These are phyloP conservation scores for Verticillium nonalfalfae DNA, from an alignment of 2,329 filamentous ascomycete species.

Conservation along the genomic window DNA sequence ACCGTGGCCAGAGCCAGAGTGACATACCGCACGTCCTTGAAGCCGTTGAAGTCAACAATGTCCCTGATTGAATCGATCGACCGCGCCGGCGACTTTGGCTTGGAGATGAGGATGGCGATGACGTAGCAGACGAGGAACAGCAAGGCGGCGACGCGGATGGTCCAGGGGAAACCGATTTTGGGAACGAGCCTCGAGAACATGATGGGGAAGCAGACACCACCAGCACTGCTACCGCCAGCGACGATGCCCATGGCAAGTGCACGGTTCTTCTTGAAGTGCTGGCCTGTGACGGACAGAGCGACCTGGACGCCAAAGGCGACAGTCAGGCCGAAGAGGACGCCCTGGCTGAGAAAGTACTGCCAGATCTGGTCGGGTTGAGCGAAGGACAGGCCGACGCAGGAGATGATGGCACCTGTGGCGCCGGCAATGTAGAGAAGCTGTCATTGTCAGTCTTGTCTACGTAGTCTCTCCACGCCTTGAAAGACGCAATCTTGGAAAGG, in stretches of 20 bases:
- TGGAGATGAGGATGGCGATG: constrained; percentile 24
- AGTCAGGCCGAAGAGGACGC: constrained; percentile 14
- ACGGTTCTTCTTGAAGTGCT: constrained; percentile 28
- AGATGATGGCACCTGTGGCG: constrained; percentile 4
- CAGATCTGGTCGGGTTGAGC: constrained; percentile 17
- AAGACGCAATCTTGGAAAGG: neutral
- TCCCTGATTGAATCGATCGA: constrained; percentile 2
- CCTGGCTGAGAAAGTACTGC: constrained; percentile 31
- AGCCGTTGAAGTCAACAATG: constrained; percentile 5
- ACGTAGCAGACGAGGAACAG: constrained; percentile 29
- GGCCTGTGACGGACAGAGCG: constrained; percentile 13
- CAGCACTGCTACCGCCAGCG: constrained; percentile 11
- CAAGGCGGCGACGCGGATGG: constrained; percentile 35
- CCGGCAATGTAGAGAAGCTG: constrained; percentile 6
- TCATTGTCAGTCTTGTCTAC: neutral
- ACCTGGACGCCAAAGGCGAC: constrained; percentile 7
- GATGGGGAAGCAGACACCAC: constrained; percentile 14
- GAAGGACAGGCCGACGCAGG: constrained; percentile 7
- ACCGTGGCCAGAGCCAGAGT: constrained; percentile 4
- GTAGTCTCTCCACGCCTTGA: too few species aligned
- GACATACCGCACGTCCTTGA: constrained; percentile 4
- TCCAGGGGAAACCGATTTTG: constrained; percentile 49
- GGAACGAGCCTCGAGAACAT: constrained; percentile 33
- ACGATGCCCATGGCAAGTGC: constrained; percentile 21
- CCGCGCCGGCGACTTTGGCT: constrained; percentile 17